Base-by-base conservation (phyloP, 1,139 yeast genomes). In the Saccharomyces pastorianus region DNA sequence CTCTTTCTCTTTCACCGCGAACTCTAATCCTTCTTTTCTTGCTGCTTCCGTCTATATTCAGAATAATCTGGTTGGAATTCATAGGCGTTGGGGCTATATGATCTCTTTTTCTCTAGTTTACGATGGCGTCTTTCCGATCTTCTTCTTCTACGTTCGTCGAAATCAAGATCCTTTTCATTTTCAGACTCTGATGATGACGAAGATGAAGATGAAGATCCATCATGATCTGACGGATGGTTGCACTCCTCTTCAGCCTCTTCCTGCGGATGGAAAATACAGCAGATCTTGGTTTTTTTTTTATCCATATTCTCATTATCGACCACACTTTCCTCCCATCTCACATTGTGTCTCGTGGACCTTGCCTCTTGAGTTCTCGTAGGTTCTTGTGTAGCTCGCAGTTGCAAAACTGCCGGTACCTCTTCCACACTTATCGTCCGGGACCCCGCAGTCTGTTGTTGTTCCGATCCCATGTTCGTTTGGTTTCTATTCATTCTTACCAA, bases 251-350 rank as follows among this genome's bases (percentile, higher is more conserved):
- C 93, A 64, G 84, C 85, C 61, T 82, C 85, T 32, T 82, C 76
- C 51, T 84, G 85, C 2, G 96, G 96, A 65, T 89, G 96, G 73
- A 85, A 93, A 25, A 93, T 91, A 63, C 99, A 91, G 68, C 99
- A 93, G n/a, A 91, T 85, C 70, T 91, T 93, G 20, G 96, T 81
- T 68, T 89, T 90, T 73, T 91, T 91, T 73, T 81, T 87, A 65
- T 85, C 80, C 86, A 93, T 76, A 66, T 86, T 74, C 70, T 91
- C 99, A 66, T 91, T 91, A 70, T 91, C 98, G 5, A 91, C 76
- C 4, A 89, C 93, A 51, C 84, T 96, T 48, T 85, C 88, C 4
- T 83, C 77, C 96, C 97, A 91, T 55, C 84, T 76, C 0, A 91
- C 96, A 47, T 77, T 76, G 3, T 83, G 77, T 53, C 69, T 66